Percentiles rank a stretch among this genome's conserved stretches.
Conservation (phyloP, 148 eudicot species). For the Amaranthus palmeri region DNA sequence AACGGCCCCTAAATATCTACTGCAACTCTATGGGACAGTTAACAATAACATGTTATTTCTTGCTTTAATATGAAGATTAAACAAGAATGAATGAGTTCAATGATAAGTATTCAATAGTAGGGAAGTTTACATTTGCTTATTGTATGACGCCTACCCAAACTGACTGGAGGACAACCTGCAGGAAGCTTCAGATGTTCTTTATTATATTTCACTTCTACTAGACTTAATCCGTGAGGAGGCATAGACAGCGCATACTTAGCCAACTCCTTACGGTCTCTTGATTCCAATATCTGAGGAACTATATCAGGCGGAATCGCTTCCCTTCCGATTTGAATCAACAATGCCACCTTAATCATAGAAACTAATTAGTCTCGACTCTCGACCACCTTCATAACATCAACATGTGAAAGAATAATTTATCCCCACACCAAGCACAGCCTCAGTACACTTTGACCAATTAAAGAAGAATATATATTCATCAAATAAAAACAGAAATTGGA, state of each 20-base stretch:
- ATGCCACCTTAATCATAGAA: slow-evolving; percentile 52
- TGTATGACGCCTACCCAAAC: slow-evolving; percentile 63
- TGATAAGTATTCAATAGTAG: slow-evolving; percentile 21
- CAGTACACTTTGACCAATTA: not conserved
- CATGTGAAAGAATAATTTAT: not conserved
- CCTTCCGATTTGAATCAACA: slow-evolving; percentile 85
- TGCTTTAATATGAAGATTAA: no score
- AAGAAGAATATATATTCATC: not conserved
- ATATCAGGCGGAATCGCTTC: slow-evolving; percentile 75
- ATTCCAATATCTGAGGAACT: slow-evolving; percentile 57
- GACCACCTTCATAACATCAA: not conserved
- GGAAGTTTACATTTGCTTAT: slow-evolving; percentile 76
- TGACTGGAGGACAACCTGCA: slow-evolving; percentile 43
- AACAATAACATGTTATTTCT: no score
- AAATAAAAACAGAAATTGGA: not conserved
- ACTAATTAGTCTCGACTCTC: not conserved
- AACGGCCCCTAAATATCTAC: no score
- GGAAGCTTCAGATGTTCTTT: slow-evolving; percentile 67
- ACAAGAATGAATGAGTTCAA: no score
- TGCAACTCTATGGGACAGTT: no score
- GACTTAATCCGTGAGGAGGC: slow-evolving; percentile 79
- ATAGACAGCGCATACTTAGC: slow-evolving; percentile 55
- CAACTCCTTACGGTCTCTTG: slow-evolving; percentile 63
- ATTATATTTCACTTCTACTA: slow-evolving; percentile 54
- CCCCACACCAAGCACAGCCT: no score